Evolutionary conservation across 306 rosid genomes (phyloP), one percentile per base, ranked within the genome.

Genomic region (Quercus berberidifolia): DNA sequence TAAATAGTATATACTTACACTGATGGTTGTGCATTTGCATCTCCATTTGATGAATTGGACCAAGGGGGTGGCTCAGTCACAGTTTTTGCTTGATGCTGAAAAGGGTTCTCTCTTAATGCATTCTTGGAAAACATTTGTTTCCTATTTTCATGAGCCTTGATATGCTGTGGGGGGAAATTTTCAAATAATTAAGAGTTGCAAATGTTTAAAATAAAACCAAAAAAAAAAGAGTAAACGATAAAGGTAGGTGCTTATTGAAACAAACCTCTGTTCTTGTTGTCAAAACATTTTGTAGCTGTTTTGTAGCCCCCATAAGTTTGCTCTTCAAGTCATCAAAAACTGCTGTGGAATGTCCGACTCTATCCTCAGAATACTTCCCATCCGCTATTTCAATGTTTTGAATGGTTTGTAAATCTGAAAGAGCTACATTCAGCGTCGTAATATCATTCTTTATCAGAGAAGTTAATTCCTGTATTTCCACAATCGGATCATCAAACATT

Each of bases 81-180:
- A 25, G 87, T 77, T 82, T 91, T 92, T 31, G 89, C 82, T 69
- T 79, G 92, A 80, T 86, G 84, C 83, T 74, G 89, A 73, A 92
- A 95, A 80, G 95, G 92, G 77, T 83, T 89, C 75, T 90, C 94
- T 83, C 93, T 88, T 8, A 89, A 71, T 11, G 81, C 84, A 83
- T 84, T 90, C 83, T 91, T 87, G 63, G 97, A 92, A 82, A 92
- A 95, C 78, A 92, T 88, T 80, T 92, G 97, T 83, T 77, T 95
- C 87, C 97, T 86, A 82, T 83, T 95, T 90, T 95, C 99, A 65
- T 95, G 92, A 77, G 97, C 96, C 90, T 95, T 95, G 69, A 95
- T 92, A 78, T 95, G 87, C 96, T 95, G 88, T 15, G 49, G 71
- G 73, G 46, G 15, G 76, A 35, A 79, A 41, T 49, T 41, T 41